phyloP scores from a whole-genome alignment of 352 stramenopile genomes.

The Pythium brachiatum region DNA sequence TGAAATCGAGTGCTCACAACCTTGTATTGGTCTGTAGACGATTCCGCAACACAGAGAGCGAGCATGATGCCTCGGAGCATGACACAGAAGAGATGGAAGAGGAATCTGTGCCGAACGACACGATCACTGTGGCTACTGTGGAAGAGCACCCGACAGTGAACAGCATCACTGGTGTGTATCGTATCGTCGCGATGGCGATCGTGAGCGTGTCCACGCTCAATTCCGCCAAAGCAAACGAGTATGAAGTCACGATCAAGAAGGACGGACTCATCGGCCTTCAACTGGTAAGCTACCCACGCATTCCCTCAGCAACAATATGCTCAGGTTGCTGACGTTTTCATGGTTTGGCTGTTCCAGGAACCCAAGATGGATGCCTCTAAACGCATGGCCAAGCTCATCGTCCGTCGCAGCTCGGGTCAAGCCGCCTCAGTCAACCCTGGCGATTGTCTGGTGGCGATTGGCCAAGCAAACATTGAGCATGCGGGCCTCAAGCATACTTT shows the following conservation, averaged over 20 bases:
- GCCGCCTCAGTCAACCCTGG: slow-evolving; percentile 72
- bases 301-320: neutral
- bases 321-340: neutral
- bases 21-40: slow-evolving; percentile 26
- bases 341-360: slow-evolving; percentile 25
- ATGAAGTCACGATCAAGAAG: slow-evolving; percentile 66
- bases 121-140: slow-evolving; percentile 58
- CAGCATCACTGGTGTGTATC: slow-evolving; percentile 83
- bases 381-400: slow-evolving; percentile 68
- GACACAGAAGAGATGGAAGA: slow-evolving; percentile 39
- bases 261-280: slow-evolving; percentile 65
- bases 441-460: slow-evolving; percentile 78
- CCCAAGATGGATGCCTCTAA: slow-evolving; percentile 39
- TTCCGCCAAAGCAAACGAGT: slow-evolving; percentile 77
- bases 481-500: slow-evolving; percentile 83
- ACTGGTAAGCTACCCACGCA: slow-evolving; percentile 32
- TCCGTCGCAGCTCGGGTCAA: slow-evolving; percentile 69
- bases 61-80: slow-evolving; percentile 42
- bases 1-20: neutral
- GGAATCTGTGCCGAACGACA: slow-evolving; percentile 66
- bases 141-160: slow-evolving; percentile 72
- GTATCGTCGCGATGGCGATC: slow-evolving; percentile 70
- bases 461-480: slow-evolving; percentile 82
- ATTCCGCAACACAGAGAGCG: slow-evolving; percentile 35
- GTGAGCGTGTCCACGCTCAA: slow-evolving; percentile 78